Percentiles rank a stretch among this genome's conserved stretches.
phyloP scores from a whole-genome alignment of 164 flowering plant species.

The Buxus sempervirens region DNA sequence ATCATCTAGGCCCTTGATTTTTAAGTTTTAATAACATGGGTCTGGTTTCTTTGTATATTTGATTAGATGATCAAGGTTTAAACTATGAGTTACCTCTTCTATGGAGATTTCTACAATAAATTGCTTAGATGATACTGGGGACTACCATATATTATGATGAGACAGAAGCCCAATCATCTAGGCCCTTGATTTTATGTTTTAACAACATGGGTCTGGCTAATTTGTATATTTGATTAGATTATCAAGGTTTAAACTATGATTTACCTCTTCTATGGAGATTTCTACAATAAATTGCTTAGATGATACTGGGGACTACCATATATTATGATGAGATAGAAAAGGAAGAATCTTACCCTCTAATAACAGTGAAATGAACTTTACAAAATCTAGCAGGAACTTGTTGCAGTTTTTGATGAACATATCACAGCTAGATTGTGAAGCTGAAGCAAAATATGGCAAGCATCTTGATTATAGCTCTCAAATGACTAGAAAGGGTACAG shows the following conservation, averaged over 20 bases:
- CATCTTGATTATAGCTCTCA: not conserved
- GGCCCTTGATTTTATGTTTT: too few relatives aligned
- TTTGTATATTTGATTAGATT: too few relatives aligned
- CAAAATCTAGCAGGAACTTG: not conserved
- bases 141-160: too few relatives aligned
- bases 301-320: not conserved
- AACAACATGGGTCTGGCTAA: too few relatives aligned
- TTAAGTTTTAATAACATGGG: too few relatives aligned
- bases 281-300: not conserved
- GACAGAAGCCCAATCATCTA: too few relatives aligned
- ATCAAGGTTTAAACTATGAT: not conserved
- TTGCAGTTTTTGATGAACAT: not conserved
- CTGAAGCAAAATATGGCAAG: not conserved
- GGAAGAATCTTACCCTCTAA: not conserved
- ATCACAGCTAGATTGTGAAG: not conserved
- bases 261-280: not conserved
- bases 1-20: too few relatives aligned
- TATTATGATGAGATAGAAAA: too few relatives aligned
- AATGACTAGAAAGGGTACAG: not conserved
- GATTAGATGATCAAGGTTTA: not conserved
- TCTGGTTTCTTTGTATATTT: too few relatives aligned
- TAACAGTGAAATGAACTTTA: not conserved
- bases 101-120: not conserved
- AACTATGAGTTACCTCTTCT: not conserved
- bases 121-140: not conserved